These are phyloP conservation scores for Senecio squalidus DNA, from an alignment of 140 eudicot genomes.

Conservation along the genomic window DNA sequence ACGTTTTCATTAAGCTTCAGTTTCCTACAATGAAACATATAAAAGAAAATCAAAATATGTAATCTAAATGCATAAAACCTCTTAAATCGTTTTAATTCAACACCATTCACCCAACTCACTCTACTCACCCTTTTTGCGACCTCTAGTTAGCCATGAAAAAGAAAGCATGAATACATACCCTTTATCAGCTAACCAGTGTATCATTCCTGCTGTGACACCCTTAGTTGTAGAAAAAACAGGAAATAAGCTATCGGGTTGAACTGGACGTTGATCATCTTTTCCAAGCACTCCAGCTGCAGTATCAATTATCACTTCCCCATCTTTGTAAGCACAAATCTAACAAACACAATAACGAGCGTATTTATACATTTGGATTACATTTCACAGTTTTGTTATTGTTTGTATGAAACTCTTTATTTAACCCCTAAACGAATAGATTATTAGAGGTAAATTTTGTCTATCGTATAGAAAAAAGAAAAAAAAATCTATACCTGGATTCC, in stretches of 20 bases:
- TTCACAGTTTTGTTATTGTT: neutral
- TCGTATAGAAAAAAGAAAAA: neutral
- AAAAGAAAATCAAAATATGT: neutral
- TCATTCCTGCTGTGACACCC: slow-evolving; percentile 64
- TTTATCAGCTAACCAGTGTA: slow-evolving; percentile 78
- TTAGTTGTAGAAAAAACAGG: slow-evolving; percentile 36
- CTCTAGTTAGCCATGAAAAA: neutral
- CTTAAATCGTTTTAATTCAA: neutral
- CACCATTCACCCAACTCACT: no score
- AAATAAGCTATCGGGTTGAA: slow-evolving; percentile 80
- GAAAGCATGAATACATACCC: slow-evolving; percentile 37
- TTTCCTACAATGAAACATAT: slow-evolving; percentile 42
- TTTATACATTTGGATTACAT: neutral
- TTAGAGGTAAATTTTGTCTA: no score
- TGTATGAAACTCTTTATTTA: neutral
- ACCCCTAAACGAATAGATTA: no score
- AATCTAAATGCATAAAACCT: neutral
- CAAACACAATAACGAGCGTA: neutral
- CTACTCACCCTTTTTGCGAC: neutral
- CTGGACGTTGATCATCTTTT: slow-evolving; percentile 81
- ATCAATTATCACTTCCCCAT: slow-evolving; percentile 77
- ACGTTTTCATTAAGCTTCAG: slow-evolving; percentile 63
- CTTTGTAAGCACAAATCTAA: slow-evolving; percentile 91
- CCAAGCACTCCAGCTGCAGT: slow-evolving; percentile 88
- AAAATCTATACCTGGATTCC: slow-evolving; percentile 70